These are phyloP conservation scores for Colletotrichum cordylinicola DNA, from an alignment of 2,329 filamentous ascomycete genomes.

Conservation along the genomic window DNA sequence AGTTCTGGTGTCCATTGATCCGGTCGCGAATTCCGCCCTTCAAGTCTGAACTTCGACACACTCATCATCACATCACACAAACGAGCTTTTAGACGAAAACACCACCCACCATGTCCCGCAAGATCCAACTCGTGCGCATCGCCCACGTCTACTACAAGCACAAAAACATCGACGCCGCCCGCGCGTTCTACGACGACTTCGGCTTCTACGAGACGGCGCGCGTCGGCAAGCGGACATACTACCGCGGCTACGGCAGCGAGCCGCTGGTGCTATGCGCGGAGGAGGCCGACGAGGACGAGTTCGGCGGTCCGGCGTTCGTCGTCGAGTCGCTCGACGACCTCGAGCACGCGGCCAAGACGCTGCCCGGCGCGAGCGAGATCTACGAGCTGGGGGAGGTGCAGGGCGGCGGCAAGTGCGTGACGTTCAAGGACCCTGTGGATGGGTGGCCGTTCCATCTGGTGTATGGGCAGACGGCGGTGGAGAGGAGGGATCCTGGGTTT, in stretches of 20 bases:
- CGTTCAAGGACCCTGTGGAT: conserved; percentile 58
- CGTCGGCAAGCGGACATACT: conserved; percentile 56
- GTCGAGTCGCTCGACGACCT: conserved; percentile 64
- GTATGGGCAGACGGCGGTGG: conserved; percentile 52
- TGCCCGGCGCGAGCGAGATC: conserved; percentile 53
- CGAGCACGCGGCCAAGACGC: conserved; percentile 48
- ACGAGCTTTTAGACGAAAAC: no score
- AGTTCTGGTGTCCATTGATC: accelerated
- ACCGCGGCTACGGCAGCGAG: conserved; percentile 65
- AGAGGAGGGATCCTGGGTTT: conserved; percentile 40
- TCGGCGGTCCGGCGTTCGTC: conserved; percentile 63
- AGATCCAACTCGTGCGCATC: conserved; percentile 43
- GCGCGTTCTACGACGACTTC: conserved; percentile 52
- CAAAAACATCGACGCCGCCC: conserved; percentile 44
- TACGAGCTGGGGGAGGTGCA: conserved; percentile 55
- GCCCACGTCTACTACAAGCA: conserved; percentile 56
- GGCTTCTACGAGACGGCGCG: conserved; percentile 47
- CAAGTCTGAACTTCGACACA: not conserved
- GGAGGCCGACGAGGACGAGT: conserved; percentile 51
- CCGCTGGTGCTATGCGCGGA: conserved; percentile 64
- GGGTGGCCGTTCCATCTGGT: conserved; percentile 64
- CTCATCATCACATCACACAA: not conserved
- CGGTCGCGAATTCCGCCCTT: not conserved
- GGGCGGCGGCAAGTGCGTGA: conserved; percentile 58
- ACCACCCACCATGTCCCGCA: conserved; percentile 8